Evolutionary conservation across 176 grass and related monocot genomes (phyloP).

Genomic region (Dactylis glomerata): DNA sequence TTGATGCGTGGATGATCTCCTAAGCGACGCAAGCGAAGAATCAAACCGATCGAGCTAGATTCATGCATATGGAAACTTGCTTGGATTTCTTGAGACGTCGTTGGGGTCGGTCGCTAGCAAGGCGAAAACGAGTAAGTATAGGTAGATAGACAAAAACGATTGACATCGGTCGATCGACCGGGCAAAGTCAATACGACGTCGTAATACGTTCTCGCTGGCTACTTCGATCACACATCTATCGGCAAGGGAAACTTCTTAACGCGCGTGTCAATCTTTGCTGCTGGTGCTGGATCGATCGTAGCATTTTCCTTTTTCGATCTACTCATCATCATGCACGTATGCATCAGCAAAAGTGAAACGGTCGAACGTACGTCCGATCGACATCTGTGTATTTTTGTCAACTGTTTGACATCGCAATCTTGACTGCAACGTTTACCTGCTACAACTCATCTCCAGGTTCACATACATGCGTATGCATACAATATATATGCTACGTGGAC

Average conservation of each 20-base stretch:
- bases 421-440: slow-evolving; percentile 36
- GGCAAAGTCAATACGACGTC: not conserved
- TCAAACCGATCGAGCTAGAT: not conserved
- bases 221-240: not conserved
- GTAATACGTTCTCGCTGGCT: not conserved
- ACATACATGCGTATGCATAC: not conserved
- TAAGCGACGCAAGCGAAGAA: not conserved
- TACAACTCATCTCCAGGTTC: not conserved
- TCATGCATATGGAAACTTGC: not conserved
- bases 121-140: not conserved
- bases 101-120: not conserved
- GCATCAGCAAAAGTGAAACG: not conserved
- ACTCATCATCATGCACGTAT: not conserved
- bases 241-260: not conserved
- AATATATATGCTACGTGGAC: not conserved
- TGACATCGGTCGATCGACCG: not conserved
- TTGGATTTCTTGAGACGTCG: not conserved
- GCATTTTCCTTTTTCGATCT: not conserved
- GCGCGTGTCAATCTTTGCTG: slow-evolving; percentile 2
- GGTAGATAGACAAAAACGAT: not conserved
- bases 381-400: not conserved
- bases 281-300: not conserved
- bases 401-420: slow-evolving; percentile 19
- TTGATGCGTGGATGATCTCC: not conserved
- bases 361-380: not conserved